phyloP scores from a whole-genome alignment of 192 early-diverging fungal genomes.

The Lunasporangiospora selenospora region DNA sequence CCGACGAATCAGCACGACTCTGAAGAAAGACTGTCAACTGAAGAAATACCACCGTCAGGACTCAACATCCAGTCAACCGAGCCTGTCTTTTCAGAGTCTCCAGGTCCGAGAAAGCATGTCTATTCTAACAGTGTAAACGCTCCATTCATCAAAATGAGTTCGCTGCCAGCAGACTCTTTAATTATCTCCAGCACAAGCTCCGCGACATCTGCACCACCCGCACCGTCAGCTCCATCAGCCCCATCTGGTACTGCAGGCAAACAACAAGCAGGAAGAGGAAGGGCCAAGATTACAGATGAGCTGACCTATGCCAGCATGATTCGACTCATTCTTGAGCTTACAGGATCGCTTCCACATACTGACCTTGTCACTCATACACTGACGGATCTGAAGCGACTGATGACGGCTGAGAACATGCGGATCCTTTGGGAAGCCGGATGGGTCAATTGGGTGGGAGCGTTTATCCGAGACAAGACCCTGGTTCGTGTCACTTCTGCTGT shows the following conservation, averaged over 20 bases:
- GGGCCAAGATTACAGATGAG: conserved; percentile 46
- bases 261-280: conserved; percentile 8
- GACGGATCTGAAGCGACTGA: conserved; percentile 48
- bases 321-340: conserved; percentile 41
- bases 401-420: conserved; percentile 50
- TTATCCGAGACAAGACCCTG: conserved; percentile 31
- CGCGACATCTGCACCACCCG: neutral
- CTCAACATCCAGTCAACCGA: too few relatives aligned
- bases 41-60: too few relatives aligned
- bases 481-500: conserved; percentile 37
- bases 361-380: conserved; percentile 48
- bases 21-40: too few relatives aligned
- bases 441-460: conserved; percentile 45
- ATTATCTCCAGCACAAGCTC: conserved; percentile 8
- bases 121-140: conserved; percentile 12
- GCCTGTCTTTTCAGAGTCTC: neutral
- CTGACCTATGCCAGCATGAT: conserved; percentile 48
- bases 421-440: conserved; percentile 49
- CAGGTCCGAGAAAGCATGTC: conserved; percentile 10
- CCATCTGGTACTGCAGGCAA: neutral
- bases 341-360: conserved; percentile 31
- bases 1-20: too few relatives aligned
- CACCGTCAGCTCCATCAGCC: neutral
- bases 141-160: conserved; percentile 31
- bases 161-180: conserved; percentile 17